A percentile compares a stretch with the other conserved stretches of the same genome.
Evolutionary conservation across 306 rosid species (phyloP).

Genomic region (Trifolium pratense): DNA sequence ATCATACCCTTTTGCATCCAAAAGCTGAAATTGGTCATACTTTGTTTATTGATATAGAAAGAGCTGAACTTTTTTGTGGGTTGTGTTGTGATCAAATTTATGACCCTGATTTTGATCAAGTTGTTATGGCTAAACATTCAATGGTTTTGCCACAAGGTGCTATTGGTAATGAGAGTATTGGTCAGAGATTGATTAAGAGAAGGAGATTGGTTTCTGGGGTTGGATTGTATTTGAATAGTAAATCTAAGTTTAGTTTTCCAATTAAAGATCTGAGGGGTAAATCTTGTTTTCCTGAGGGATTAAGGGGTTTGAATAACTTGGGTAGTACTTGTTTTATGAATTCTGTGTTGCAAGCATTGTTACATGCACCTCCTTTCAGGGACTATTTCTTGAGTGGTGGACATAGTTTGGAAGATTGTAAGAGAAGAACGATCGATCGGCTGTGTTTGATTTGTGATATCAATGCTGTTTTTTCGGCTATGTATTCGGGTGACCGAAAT

Average conservation of each 20-base stretch:
- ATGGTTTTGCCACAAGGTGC: slow-evolving; percentile 38
- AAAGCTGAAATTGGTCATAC: slow-evolving; percentile 60
- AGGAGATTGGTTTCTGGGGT: slow-evolving; percentile 60
- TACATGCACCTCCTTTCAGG: slow-evolving; percentile 76
- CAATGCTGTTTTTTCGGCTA: slow-evolving; percentile 70
- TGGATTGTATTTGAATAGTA: slow-evolving; percentile 57
- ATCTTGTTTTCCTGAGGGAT: slow-evolving; percentile 81
- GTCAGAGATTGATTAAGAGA: slow-evolving; percentile 81
- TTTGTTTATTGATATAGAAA: slow-evolving; percentile 74
- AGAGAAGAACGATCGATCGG: slow-evolving; percentile 51
- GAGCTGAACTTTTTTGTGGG: slow-evolving; percentile 87
- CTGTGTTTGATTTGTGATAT: slow-evolving; percentile 81
- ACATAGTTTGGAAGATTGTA: slow-evolving; percentile 64
- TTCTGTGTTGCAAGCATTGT: slow-evolving; percentile 85
- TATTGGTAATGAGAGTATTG: slow-evolving; percentile 60
- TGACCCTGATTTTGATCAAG: slow-evolving; percentile 85
- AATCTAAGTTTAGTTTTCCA: slow-evolving; percentile 46
- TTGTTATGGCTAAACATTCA: slow-evolving; percentile 75
- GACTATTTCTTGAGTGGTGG: slow-evolving; percentile 77
- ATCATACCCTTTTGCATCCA: slow-evolving; percentile 64
- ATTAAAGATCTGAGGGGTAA: slow-evolving; percentile 64
- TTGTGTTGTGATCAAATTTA: slow-evolving; percentile 83
- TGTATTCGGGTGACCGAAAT: slow-evolving; percentile 68
- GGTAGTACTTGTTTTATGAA: slow-evolving; percentile 93
- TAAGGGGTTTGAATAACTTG: slow-evolving; percentile 89